These are phyloP conservation scores for Colletotrichum brevisporum DNA, from an alignment of 2,329 filamentous ascomycete genomes.

Conservation along the genomic window DNA sequence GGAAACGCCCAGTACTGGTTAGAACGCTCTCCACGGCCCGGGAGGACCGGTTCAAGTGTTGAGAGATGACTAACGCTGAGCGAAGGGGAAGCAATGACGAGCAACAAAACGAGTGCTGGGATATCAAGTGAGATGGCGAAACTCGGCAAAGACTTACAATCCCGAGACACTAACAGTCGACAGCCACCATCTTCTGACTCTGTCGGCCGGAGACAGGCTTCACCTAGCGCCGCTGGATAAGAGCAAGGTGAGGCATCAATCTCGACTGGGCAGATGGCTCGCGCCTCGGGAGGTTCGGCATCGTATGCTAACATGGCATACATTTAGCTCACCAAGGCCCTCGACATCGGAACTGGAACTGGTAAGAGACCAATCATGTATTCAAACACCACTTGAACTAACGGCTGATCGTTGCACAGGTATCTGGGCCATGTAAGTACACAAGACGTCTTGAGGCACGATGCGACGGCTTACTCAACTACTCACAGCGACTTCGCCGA, in stretches of 20 bases:
- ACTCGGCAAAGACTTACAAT: not conserved
- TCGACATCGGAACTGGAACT: slow-evolving; percentile 69
- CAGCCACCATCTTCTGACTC: slow-evolving; percentile 46
- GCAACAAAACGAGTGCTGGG: slow-evolving; percentile 49
- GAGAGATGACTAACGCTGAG: not conserved
- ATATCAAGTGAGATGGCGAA: slow-evolving; percentile 44
- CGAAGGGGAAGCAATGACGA: slow-evolving; percentile 48
- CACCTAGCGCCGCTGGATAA: slow-evolving; percentile 45
- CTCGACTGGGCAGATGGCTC: too few relatives aligned
- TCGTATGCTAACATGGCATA: not conserved
- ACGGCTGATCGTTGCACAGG: slow-evolving; percentile 17
- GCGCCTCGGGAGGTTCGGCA: too few relatives aligned
- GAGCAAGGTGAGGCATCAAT: slow-evolving; percentile 45
- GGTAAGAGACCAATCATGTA: not conserved
- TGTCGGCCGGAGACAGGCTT: slow-evolving; percentile 45
- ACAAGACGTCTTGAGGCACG: too few relatives aligned
- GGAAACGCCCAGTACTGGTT: slow-evolving; percentile 49
- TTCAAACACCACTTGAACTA: not conserved
- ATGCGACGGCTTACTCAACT: not conserved
- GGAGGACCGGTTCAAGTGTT: not conserved
- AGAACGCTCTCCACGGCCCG: not conserved
- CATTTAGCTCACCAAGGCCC: slow-evolving; percentile 26
- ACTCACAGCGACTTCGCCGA: slow-evolving; percentile 62
- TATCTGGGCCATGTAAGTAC: slow-evolving; percentile 37
- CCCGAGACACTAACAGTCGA: not conserved